Conservation (phyloP, 176 grass and related monocot genomes). For the Secale cereale region DNA sequence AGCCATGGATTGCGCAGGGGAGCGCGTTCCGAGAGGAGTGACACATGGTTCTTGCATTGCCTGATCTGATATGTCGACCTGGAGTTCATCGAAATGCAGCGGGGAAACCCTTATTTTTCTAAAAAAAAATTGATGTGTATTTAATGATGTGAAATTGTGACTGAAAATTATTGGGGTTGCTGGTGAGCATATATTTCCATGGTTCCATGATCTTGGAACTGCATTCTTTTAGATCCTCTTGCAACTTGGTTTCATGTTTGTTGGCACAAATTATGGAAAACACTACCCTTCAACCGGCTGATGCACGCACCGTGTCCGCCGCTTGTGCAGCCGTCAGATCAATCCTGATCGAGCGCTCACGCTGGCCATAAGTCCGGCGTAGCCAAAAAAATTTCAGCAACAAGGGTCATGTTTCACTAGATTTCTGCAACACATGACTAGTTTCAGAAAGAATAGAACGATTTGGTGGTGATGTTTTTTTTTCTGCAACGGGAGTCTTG, state of each 20-base stretch:
- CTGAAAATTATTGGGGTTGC: not conserved
- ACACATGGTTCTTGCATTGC: not conserved
- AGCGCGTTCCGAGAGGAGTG: not conserved
- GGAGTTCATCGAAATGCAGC: not conserved
- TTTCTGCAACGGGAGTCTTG: too few species aligned
- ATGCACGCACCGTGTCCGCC: too few species aligned
- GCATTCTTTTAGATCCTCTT: not conserved
- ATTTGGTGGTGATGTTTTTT: too few species aligned
- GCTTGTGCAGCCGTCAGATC: too few species aligned
- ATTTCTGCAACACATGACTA: too few species aligned
- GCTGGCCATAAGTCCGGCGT: too few species aligned
- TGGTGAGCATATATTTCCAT: not conserved
- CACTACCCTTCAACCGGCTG: too few species aligned
- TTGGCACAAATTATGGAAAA: not conserved
- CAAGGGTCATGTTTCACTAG: too few species aligned
- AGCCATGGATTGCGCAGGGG: not conserved
- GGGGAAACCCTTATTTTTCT: not conserved
- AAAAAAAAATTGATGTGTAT: not conserved
- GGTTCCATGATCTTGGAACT: slow-evolving; percentile 1
- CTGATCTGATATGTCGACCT: not conserved
- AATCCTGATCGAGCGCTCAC: too few species aligned
- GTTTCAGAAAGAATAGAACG: too few species aligned
- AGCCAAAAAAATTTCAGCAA: too few species aligned
- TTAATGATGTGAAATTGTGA: not conserved
- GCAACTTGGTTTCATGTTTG: not conserved